Base-by-base conservation (phyloP, 1,139 yeast genomes). In the Chernovozyma sophiae-reginae region DNA sequence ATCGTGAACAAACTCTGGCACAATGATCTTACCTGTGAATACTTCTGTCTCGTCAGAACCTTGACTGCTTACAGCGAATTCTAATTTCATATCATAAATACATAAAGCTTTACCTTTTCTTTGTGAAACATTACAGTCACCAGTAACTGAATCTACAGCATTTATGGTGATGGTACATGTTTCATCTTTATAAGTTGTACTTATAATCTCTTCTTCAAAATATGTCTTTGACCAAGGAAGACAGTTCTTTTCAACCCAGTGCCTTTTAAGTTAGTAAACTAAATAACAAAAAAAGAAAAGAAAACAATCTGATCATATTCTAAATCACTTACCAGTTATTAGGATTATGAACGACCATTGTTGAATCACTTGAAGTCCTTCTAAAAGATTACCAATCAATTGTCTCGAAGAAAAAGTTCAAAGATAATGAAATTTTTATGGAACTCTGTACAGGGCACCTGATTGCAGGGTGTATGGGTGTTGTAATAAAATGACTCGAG, bases 201-300 rank as follows among this genome's bases (percentile, higher is more conserved):
- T 53, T 10, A 62, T 47, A 30, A 82, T 60, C 22, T 70, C 63
- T 25, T 63, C 57, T 28, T 68, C 60, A 43, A 84, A 67, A 53
- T 82, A 83, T 11, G 62, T 62, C 51, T 77, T 77, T 16, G 86
- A 74, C 92, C 92, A 84, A 39, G 86, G 81, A 37, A 83, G 69
- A 49, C 90, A 82, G 65, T 83, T 82, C 54, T 78, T 82, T 53
- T 83, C 87, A 30, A 84, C 81, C 92, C 94, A 84, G 65, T 84
- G 92, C 94, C 81, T 72, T 36, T 8, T 12, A 8, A 18, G 31
- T 28, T 28, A 28, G 31, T 28, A 23, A 11, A 11, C n/a, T 11
- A 11, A n/a, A 11, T n/a, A 23, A 23, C n/a, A 23, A 11, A 23
- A n/a, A 23, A n/a, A 23, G 20, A 19, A 15, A 8, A 25, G 29